phyloP scores from a whole-genome alignment of 108 stramenopile species.

The Pseudonitzschia pungens region DNA sequence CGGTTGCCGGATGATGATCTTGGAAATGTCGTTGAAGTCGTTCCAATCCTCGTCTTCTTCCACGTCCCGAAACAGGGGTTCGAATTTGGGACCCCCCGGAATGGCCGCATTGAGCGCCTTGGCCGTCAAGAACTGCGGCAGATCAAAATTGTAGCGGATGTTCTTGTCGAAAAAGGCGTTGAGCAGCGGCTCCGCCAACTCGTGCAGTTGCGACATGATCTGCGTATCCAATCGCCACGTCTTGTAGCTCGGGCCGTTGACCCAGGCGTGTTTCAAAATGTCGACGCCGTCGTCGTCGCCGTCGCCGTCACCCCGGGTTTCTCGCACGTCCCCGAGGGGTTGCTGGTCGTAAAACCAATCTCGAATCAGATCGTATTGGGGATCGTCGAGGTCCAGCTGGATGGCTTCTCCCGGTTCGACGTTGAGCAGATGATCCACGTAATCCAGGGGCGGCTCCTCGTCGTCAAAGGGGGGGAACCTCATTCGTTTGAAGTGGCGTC shows the following conservation, averaged over 20 bases:
- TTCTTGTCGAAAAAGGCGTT: slow-evolving; percentile 90
- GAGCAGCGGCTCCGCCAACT: slow-evolving; percentile 91
- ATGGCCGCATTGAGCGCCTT: slow-evolving; percentile 98
- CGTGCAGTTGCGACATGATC: slow-evolving; percentile 93
- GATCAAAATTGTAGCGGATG: slow-evolving; percentile 91
- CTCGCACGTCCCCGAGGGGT: slow-evolving; percentile 52
- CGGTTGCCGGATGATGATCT: slow-evolving; percentile 96
- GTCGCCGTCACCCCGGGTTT: slow-evolving; percentile 8
- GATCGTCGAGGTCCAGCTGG: slow-evolving; percentile 60
- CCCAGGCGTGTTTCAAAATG: slow-evolving; percentile 69
- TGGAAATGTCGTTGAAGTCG: slow-evolving; percentile 99
- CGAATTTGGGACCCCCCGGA: slow-evolving; percentile 99
- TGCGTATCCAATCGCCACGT: slow-evolving; percentile 92
- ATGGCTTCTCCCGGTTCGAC: slow-evolving; percentile 89
- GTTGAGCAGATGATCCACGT: slow-evolving; percentile 98
- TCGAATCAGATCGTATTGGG: slow-evolving; percentile 57
- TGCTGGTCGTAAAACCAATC: slow-evolving; percentile 88
- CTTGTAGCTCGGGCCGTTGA: slow-evolving; percentile 95
- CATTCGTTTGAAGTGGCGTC: slow-evolving; percentile 99
- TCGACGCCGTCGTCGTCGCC: no score
- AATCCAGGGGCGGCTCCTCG: slow-evolving; percentile 99
- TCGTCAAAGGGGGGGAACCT: slow-evolving; percentile 99
- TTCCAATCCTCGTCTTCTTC: slow-evolving; percentile 99
- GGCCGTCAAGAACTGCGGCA: slow-evolving; percentile 94
- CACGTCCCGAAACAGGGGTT: slow-evolving; percentile 97